These are phyloP conservation scores for Bipolaris zeicola DNA, from an alignment of 2,329 filamentous ascomycete genomes.

Conservation along the genomic window DNA sequence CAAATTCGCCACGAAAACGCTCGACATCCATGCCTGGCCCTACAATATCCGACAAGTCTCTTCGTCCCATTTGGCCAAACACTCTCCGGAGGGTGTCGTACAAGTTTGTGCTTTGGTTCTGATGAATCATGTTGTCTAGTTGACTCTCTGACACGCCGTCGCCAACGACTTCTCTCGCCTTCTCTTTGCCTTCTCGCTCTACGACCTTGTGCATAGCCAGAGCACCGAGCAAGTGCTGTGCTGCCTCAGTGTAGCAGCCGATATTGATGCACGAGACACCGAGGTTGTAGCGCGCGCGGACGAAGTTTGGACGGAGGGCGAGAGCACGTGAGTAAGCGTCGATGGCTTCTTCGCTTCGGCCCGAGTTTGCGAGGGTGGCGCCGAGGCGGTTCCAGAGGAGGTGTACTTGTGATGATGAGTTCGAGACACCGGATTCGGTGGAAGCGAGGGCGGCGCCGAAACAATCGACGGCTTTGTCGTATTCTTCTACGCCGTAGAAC, in stretches of 20 bases:
- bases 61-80: slow-evolving; percentile 93
- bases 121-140: slow-evolving; percentile 84
- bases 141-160: slow-evolving; percentile 68
- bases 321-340: slow-evolving; percentile 94
- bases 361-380: slow-evolving; percentile 92
- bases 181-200: slow-evolving; percentile 80
- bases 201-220: slow-evolving; percentile 95
- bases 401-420: slow-evolving; percentile 85
- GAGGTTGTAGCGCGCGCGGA: slow-evolving; percentile 94
- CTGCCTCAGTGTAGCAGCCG: slow-evolving; percentile 90
- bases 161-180: slow-evolving; percentile 78
- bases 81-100: slow-evolving; percentile 93
- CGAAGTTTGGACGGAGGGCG: slow-evolving; percentile 90
- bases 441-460: slow-evolving; percentile 90
- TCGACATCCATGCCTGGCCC: slow-evolving; percentile 90
- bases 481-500: slow-evolving; percentile 97
- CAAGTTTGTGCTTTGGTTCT: slow-evolving; percentile 95
- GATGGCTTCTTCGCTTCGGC: slow-evolving; percentile 93
- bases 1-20: slow-evolving; percentile 86
- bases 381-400: slow-evolving; percentile 97
- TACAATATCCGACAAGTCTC: slow-evolving; percentile 87
- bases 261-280: slow-evolving; percentile 98
- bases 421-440: slow-evolving; percentile 81
- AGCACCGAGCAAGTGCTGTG: slow-evolving; percentile 88
- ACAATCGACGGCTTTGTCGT: slow-evolving; percentile 98